Evolutionary conservation across 2,329 filamentous ascomycete genomes (phyloP).

Genomic region (Hypoxylon rubiginosum): DNA sequence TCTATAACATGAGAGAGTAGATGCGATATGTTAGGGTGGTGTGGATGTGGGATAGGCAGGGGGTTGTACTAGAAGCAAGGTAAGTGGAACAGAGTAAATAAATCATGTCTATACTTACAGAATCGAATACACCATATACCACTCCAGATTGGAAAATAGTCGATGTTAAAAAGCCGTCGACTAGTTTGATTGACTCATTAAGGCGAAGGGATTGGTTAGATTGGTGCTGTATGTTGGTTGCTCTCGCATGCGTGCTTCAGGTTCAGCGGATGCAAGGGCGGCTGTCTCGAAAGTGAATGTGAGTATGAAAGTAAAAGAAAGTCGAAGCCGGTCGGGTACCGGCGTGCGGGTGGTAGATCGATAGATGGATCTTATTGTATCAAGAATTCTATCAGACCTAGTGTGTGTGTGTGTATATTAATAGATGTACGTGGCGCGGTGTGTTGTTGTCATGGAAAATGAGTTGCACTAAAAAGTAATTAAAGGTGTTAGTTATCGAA

Average conservation of each 20-base stretch:
- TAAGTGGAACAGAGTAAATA: constrained; percentile 3
- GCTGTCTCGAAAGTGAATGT: neutral
- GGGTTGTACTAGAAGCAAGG: constrained; percentile 4
- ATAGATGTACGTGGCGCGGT: constrained; percentile 9
- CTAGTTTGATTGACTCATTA: constrained; percentile 27
- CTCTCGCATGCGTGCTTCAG: neutral
- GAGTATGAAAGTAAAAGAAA: neutral
- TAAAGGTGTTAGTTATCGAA: constrained; percentile 3
- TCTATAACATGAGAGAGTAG: constrained; percentile 2
- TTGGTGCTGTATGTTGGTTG: neutral
- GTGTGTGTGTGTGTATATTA: constrained; percentile 8
- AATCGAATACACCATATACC: constrained; percentile 10
- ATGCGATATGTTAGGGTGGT: constrained; percentile 22
- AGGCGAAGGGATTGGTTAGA: constrained; percentile 4
- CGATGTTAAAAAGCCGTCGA: constrained; percentile 3
- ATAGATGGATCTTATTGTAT: neutral
- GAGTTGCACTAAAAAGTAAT: constrained; percentile 25
- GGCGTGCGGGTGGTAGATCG: neutral
- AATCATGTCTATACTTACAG: constrained; percentile 24
- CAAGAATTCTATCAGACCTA: constrained; percentile 6
- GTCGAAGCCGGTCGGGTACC: neutral
- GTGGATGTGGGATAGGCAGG: constrained; percentile 16
- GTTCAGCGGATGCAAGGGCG: neutral
- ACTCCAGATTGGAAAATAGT: constrained; percentile 3
- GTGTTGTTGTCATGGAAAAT: constrained; percentile 13